Evolutionary conservation across 768 basidiomycete genomes (phyloP).

Genomic region (Cubamyces lactineus): DNA sequence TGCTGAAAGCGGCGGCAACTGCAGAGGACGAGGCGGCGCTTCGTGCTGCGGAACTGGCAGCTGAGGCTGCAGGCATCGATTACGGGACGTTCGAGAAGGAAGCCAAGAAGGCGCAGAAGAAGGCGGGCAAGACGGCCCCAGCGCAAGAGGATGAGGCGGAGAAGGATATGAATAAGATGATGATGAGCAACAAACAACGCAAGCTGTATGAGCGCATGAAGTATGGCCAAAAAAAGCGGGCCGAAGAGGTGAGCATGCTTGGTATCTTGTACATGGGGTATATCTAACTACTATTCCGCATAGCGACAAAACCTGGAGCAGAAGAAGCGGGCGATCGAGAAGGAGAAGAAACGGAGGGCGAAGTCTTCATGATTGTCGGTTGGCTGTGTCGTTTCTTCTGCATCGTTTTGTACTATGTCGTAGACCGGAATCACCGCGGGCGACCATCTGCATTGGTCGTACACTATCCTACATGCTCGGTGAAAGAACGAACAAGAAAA

Average conservation of each 20-base stretch:
- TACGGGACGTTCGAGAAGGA: constrained; percentile 78
- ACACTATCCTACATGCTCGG: background rate
- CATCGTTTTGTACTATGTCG: constrained; percentile 1
- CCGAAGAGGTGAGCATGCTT: constrained; percentile 66
- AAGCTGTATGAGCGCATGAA: constrained; percentile 96
- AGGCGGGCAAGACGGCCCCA: constrained; percentile 39
- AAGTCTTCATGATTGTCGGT: constrained; percentile 22
- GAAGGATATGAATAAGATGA: constrained; percentile 94
- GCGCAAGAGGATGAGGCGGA: constrained; percentile 45
- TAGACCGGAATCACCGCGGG: background rate
- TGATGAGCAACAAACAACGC: constrained; percentile 94
- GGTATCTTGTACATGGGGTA: background rate
- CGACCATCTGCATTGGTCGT: background rate
- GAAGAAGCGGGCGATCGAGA: constrained; percentile 32
- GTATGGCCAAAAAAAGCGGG: constrained; percentile 76
- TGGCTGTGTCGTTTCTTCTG: background rate
- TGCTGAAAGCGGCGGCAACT: constrained; percentile 38
- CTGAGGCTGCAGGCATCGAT: constrained; percentile 86
- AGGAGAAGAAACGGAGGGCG: constrained; percentile 30
- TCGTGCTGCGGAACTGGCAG: constrained; percentile 88
- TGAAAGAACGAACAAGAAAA: too few species aligned
- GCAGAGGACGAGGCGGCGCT: constrained; percentile 67
- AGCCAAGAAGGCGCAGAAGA: constrained; percentile 62
- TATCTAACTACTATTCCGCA: background rate
- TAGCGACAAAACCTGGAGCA: constrained; percentile 36